Conservation (phyloP, 768 basidiomycete genomes). For the Pleurotus pulmonarius region DNA sequence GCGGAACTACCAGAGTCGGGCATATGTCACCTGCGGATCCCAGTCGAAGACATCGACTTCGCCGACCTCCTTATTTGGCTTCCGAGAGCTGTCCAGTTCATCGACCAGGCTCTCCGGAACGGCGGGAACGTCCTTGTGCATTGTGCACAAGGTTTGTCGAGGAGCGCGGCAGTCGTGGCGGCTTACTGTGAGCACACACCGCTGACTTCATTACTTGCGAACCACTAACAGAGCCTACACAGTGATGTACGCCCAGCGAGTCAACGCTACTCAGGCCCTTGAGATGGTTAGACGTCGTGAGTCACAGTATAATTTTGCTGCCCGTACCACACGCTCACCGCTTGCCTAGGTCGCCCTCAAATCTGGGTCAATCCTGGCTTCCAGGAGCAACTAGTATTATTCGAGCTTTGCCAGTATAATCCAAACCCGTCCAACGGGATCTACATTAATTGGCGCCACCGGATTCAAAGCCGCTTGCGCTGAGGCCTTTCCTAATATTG, state of each 20-base stretch:
- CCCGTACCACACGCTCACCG: constrained; percentile 7
- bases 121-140: constrained; percentile 66
- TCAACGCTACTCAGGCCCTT: constrained; percentile 56
- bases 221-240: background rate
- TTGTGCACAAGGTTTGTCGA: constrained; percentile 61
- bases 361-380: constrained; percentile 81
- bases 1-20: constrained; percentile 70
- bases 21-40: constrained; percentile 65
- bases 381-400: constrained; percentile 73
- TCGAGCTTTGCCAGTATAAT: constrained; percentile 67
- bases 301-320: constrained; percentile 10
- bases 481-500: background rate
- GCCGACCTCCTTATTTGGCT: constrained; percentile 66
- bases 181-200: constrained; percentile 61
- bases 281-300: constrained; percentile 58
- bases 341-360: constrained; percentile 58
- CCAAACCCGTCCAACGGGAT: constrained; percentile 59
- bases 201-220: background rate
- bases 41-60: constrained; percentile 66
- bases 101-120: constrained; percentile 53
- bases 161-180: constrained; percentile 67
- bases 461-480: constrained; percentile 38
- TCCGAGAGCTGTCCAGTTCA: constrained; percentile 64
- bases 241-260: constrained; percentile 68
- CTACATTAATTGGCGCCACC: constrained; percentile 62